phyloP scores from a whole-genome alignment of 2,329 filamentous ascomycete genomes.

The Neonectria faginata region DNA sequence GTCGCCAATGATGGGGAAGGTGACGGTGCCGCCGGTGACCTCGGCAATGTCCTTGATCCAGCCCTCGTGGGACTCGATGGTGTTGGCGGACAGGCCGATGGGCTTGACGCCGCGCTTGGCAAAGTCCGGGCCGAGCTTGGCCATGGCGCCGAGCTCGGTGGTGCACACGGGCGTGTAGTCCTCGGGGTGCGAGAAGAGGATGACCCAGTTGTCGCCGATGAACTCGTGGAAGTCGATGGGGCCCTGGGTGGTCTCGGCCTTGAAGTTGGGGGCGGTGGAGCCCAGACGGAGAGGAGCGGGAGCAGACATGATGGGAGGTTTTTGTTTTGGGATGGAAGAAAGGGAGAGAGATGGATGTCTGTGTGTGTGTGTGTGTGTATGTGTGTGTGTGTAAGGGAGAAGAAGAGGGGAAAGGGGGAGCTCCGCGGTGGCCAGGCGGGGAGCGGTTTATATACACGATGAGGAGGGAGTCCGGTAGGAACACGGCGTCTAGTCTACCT shows the following conservation, averaged over 20 bases:
- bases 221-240: conserved; percentile 87
- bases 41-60: conserved; percentile 94
- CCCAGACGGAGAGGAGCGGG: conserved; percentile 69
- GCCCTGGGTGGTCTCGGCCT: conserved; percentile 82
- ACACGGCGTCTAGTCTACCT: neutral
- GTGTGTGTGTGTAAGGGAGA: conserved; percentile 6
- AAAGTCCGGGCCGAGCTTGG: conserved; percentile 90
- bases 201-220: conserved; percentile 81
- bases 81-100: conserved; percentile 91
- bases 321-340: conserved; percentile 12
- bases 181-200: conserved; percentile 87
- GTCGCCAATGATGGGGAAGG: conserved; percentile 86
- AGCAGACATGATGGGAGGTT: conserved; percentile 46
- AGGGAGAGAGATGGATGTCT: conserved; percentile 1
- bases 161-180: conserved; percentile 97
- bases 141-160: conserved; percentile 93
- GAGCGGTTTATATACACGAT: conserved; percentile 6
- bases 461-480: neutral
- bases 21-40: conserved; percentile 76
- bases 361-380: neutral
- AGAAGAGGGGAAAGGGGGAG: neutral
- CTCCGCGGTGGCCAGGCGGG: neutral
- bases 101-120: conserved; percentile 88
- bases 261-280: conserved; percentile 80
- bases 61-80: conserved; percentile 81